These are phyloP conservation scores for Hemileccinum rubropunctum DNA, from an alignment of 768 basidiomycete genomes.

Conservation along the genomic window DNA sequence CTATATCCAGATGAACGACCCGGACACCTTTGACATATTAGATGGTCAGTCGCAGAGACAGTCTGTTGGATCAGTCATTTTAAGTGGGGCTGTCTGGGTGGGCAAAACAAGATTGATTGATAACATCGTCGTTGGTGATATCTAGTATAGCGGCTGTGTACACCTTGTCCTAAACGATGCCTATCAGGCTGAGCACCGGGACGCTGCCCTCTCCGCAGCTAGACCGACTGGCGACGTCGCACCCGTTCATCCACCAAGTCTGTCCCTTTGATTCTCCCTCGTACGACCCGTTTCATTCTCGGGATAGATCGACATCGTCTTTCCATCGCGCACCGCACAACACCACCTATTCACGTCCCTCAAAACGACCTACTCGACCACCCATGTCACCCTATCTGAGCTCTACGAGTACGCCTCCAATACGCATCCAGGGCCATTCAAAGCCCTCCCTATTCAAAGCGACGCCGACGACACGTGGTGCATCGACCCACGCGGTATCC, in stretches of 20 bases:
- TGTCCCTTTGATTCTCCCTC: constrained; percentile 10
- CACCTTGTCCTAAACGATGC: too few species aligned
- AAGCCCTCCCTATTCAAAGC: constrained; percentile 32
- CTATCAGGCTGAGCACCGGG: constrained; percentile 21
- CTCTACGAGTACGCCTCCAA: constrained; percentile 39
- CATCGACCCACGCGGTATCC: constrained; percentile 57
- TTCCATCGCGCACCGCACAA: constrained; percentile 44
- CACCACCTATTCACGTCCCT: constrained; percentile 41
- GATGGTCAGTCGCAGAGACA: constrained; percentile 29
- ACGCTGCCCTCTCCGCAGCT: constrained; percentile 29
- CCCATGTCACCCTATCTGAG: constrained; percentile 41
- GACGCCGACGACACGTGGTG: constrained; percentile 63
- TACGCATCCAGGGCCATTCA: constrained; percentile 27
- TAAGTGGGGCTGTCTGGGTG: constrained; percentile 87
- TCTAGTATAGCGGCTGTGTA: too few species aligned
- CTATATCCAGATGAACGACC: constrained; percentile 88
- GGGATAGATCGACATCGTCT: constrained; percentile 59
- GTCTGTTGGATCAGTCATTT: constrained; percentile 46
- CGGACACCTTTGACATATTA: constrained; percentile 68
- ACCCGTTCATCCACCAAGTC: constrained; percentile 56
- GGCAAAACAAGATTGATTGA: constrained; percentile 90
- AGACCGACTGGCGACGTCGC: constrained; percentile 35
- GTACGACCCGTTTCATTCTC: constrained; percentile 3
- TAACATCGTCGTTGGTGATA: constrained; percentile 80
- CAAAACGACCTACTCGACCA: constrained; percentile 44